A percentile compares a stretch with the other conserved stretches of the same genome.
phyloP scores from a whole-genome alignment of 1,284 basidiomycete genomes.

The Cryptococcus sp. region DNA sequence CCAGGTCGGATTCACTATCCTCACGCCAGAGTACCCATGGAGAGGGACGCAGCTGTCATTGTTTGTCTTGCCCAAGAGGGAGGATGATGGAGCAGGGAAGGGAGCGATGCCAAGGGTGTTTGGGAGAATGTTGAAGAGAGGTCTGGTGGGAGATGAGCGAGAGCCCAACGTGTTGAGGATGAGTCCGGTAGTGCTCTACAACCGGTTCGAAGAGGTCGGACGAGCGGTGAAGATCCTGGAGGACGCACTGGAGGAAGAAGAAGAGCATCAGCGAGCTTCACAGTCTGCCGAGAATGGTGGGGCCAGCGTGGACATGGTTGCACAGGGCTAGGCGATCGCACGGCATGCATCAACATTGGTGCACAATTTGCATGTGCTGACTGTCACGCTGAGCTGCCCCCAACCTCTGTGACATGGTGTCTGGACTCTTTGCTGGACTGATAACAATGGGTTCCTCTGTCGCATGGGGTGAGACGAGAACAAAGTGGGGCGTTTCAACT shows the following conservation, averaged over 20 bases:
- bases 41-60: constrained; percentile 84
- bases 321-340: constrained; percentile 4
- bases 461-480: no score
- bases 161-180: constrained; percentile 84
- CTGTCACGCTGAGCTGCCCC: no score
- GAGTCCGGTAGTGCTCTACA: constrained; percentile 78
- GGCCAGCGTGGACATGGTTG: background rate
- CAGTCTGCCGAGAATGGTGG: background rate
- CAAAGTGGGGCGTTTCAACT: no score
- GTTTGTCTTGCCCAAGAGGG: constrained; percentile 56
- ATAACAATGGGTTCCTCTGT: no score
- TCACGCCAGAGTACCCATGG: constrained; percentile 66
- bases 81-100: constrained; percentile 46
- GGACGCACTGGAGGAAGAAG: constrained; percentile 43
- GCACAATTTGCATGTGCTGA: no score
- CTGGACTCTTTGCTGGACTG: no score
- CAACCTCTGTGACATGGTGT: no score
- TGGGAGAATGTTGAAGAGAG: constrained; percentile 57
- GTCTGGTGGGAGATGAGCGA: constrained; percentile 84
- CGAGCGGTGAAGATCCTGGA: constrained; percentile 61
- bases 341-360: no score
- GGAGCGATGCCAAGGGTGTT: constrained; percentile 68
- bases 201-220: constrained; percentile 69
- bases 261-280: constrained; percentile 6
- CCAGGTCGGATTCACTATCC: constrained; percentile 66